phyloP scores from a whole-genome alignment of 2,329 filamentous ascomycete species.

The Blumeriella jaapii region DNA sequence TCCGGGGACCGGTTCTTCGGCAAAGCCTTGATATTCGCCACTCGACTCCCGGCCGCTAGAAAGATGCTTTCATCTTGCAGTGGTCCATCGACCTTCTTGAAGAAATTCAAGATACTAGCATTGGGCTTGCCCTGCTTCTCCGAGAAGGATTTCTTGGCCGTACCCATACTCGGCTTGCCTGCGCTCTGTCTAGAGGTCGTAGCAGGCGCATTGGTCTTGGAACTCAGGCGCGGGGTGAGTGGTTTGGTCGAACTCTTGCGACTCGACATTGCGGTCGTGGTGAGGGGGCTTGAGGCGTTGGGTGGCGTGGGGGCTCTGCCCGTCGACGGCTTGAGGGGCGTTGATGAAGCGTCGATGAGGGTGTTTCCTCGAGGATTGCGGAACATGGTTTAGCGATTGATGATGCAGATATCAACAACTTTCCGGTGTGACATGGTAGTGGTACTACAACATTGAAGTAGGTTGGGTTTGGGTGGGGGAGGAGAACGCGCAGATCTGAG shows the following conservation, averaged over 20 bases:
- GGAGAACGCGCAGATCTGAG: too few species aligned
- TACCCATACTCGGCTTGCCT: too few species aligned
- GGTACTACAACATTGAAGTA: too few species aligned
- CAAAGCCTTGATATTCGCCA: conserved; percentile 6
- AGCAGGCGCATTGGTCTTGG: conserved; percentile 22
- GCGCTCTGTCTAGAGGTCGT: too few species aligned
- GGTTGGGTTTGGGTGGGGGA: too few species aligned
- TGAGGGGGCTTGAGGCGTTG: conserved; percentile 7
- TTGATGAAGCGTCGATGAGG: conserved; percentile 23
- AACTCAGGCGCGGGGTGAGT: conserved; percentile 20
- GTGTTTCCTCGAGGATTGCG: conserved; percentile 40
- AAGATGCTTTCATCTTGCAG: conserved; percentile 47
- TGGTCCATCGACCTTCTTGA: conserved; percentile 50
- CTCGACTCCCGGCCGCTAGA: conserved; percentile 26
- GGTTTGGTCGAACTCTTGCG: conserved; percentile 25
- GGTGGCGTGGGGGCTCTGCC: conserved; percentile 43
- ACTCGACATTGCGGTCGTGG: conserved; percentile 18
- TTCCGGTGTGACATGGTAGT: too few species aligned
- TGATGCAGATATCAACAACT: too few species aligned
- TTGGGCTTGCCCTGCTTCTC: conserved; percentile 34
- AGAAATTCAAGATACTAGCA: conserved; percentile 61
- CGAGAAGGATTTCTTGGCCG: conserved; percentile 14
- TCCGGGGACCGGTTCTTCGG: conserved; percentile 10
- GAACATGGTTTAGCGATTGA: conserved; percentile 43
- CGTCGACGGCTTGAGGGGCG: conserved; percentile 32